Percentiles rank a stretch among this genome's conserved stretches.
Conservation (phyloP, 1,139 yeast genomes). For the Debaryomyces sp. region DNA sequence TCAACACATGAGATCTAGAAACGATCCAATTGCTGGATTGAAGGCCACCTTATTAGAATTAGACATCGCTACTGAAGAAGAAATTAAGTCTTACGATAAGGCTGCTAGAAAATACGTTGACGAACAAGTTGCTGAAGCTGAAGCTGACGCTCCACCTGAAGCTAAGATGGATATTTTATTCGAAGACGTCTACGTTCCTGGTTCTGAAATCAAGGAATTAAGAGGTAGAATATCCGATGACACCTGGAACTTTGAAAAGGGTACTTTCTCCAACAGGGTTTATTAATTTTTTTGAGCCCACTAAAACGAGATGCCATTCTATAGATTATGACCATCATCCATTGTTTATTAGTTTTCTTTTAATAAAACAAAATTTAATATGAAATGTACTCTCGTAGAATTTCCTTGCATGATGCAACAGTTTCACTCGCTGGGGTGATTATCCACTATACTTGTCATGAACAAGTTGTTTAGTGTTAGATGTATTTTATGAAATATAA, state of each 20-base stretch:
- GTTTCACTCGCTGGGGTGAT: neutral
- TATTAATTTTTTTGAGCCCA: slow-evolving; percentile 28
- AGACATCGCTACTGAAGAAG: slow-evolving; percentile 88
- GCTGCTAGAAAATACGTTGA: slow-evolving; percentile 95
- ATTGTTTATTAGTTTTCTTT: slow-evolving; percentile 3
- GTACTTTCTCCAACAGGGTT: slow-evolving; percentile 63
- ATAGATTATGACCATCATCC: slow-evolving; percentile 5
- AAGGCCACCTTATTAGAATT: slow-evolving; percentile 83
- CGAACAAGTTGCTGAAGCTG: slow-evolving; percentile 92
- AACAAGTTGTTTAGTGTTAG: neutral
- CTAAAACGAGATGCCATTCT: slow-evolving; percentile 1
- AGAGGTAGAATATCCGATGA: slow-evolving; percentile 98
- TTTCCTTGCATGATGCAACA: neutral
- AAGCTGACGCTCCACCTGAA: slow-evolving; percentile 92
- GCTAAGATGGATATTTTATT: slow-evolving; percentile 92
- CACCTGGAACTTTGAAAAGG: slow-evolving; percentile 81
- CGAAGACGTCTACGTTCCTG: slow-evolving; percentile 96
- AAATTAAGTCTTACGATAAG: slow-evolving; percentile 91
- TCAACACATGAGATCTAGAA: slow-evolving; percentile 98
- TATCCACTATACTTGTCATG: neutral
- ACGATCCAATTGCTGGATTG: slow-evolving; percentile 96
- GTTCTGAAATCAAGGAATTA: slow-evolving; percentile 86
- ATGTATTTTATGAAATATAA: neutral
- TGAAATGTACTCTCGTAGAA: neutral
- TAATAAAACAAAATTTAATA: slow-evolving; percentile 1